Evolutionary conservation across 176 grass and related monocot species (phyloP).

Genomic region (sorghum (Sorghum bicolor)): Sorghum_bicolor_NCBIv3 NC_012871.2:15165001-15165500

Average conservation of each 20-base stretch:
- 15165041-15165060: conserved; percentile 48
- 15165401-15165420: background rate
- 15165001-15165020: conserved; percentile 60
- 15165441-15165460: background rate
- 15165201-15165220: conserved; percentile 48
- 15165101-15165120: conserved; percentile 55
- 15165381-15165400: background rate
- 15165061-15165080: conserved; percentile 50
- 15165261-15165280: background rate
- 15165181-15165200: conserved; percentile 43
- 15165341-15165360: background rate
- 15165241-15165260: background rate
- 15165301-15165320: background rate
- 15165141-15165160: conserved; percentile 61
- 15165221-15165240: conserved; percentile 54
- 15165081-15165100: conserved; percentile 50
- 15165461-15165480: background rate
- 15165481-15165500: background rate
- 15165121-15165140: conserved; percentile 60
- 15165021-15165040: conserved; percentile 61
- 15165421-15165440: background rate
- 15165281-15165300: background rate
- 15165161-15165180: conserved; percentile 55
- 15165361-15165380: background rate
- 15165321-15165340: background rate